Base-by-base conservation (phyloP, 345 rosid genomes). In the Lepidium africanum region DNA sequence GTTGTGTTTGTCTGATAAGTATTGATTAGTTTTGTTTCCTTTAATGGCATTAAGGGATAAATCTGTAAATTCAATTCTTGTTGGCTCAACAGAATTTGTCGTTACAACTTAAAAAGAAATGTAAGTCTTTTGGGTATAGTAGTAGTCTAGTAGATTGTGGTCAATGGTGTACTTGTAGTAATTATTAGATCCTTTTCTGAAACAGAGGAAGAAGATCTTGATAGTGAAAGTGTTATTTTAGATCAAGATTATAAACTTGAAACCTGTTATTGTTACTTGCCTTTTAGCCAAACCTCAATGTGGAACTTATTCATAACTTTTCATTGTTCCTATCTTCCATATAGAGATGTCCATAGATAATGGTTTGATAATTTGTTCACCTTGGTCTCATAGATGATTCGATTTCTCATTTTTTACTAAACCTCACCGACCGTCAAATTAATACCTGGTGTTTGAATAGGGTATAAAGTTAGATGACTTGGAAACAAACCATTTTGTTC, bases 401-500 rank as follows among this genome's bases (percentile, higher is more conserved):
- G n/a, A 27, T 38, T 3, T 38, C 8, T 64, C 59, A n/a, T n/a
- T 36, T 9, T 36, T n/a, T 7, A 27, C 46, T 37, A 5, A 37
- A 33, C 45, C 13, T 36, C 19, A 35, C 45, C 9, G 32, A 19
- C 46, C 47, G 37, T 48, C 12, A 38, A 39, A 39, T 45, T 9
- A n/a, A 43, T 43, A 36, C 14, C 12, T 38, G 8, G 46, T 30
- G 7, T 41, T 61, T 73, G 52, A 69, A 23, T 84, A 94, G 97
- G 96, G 86, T 38, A 15, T 85, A 23, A 80, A 89, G 77, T 81
- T 83, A 19, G 88, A 83, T 61, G 89, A 84, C 63, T 87, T 94
- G 42, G 99, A 94, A 71, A 86, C 96, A 67, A 78, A 77, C 70
- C 91, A 94, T 73, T 83, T 94, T 59, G 82, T 91, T 23, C 96